These are phyloP conservation scores for Fraxinus xanthoxyloides DNA, from an alignment of 305 asterid species.

Conservation along the genomic window DNA sequence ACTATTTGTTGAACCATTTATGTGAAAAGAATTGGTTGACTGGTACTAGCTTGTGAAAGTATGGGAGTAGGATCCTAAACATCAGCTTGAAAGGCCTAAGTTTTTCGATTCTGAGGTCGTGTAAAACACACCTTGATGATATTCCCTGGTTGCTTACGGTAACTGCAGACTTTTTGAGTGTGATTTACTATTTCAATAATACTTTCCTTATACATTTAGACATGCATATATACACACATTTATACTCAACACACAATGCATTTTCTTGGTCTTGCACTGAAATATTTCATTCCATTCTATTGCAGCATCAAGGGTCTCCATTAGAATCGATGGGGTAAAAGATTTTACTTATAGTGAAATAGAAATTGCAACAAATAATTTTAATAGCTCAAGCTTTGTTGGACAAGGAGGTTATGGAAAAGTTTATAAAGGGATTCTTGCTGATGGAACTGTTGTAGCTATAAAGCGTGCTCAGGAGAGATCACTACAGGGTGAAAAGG, in stretches of 20 bases:
- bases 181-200: not conserved
- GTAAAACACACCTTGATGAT: no score
- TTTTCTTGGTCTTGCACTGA: not conserved
- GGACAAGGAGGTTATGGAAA: constrained; percentile 88
- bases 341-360: constrained; percentile 59
- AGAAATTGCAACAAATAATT: constrained; percentile 58
- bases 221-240: not conserved
- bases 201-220: not conserved
- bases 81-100: no score
- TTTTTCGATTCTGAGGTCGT: no score
- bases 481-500: constrained; percentile 75
- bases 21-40: no score
- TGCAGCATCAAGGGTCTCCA: constrained; percentile 64
- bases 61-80: no score
- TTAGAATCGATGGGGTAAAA: constrained; percentile 72
- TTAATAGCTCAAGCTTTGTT: constrained; percentile 46
- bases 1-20: no score
- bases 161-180: no score
- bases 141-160: no score
- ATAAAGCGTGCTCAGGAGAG: constrained; percentile 81
- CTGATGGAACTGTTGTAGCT: constrained; percentile 66
- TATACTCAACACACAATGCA: not conserved
- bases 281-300: constrained; percentile 16
- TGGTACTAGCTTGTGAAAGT: no score
- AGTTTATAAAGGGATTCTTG: constrained; percentile 65